These are phyloP conservation scores for Yamadazyma membranifaciens DNA, from an alignment of 1,139 yeast species.

Conservation along the genomic window DNA sequence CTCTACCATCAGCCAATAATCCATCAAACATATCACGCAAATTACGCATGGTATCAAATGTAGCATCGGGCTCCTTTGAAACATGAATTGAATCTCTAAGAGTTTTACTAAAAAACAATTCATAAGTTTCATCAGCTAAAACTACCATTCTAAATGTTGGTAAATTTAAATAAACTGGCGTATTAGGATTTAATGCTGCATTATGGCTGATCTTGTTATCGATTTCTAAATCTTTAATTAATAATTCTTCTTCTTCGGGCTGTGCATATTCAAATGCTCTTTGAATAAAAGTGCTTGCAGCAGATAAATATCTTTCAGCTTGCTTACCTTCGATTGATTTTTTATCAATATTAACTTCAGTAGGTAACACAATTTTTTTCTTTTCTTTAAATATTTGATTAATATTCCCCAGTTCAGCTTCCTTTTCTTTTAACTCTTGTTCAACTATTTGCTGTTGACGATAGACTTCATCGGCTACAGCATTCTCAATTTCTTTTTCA, in stretches of 20 bases:
- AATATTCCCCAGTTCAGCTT: constrained; percentile 13
- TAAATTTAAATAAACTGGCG: constrained; percentile 71
- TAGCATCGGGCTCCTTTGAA: constrained; percentile 49
- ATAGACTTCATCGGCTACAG: constrained; percentile 60
- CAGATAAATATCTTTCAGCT: constrained; percentile 75
- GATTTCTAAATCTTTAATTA: constrained; percentile 37
- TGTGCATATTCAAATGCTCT: constrained; percentile 90
- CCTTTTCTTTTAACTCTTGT: constrained; percentile 17
- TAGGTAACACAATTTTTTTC: constrained; percentile 47
- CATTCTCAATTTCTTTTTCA: constrained; percentile 57
- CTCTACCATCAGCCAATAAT: constrained; percentile 84
- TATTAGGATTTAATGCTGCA: constrained; percentile 76
- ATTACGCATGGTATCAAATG: constrained; percentile 52
- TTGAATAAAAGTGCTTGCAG: constrained; percentile 84
- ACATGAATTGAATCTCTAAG: constrained; percentile 67
- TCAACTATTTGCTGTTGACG: constrained; percentile 26
- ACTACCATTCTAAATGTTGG: constrained; percentile 95
- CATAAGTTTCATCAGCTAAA: constrained; percentile 91
- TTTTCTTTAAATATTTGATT: constrained; percentile 20
- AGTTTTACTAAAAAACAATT: constrained; percentile 71
- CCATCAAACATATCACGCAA: constrained; percentile 90
- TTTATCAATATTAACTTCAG: constrained; percentile 59
- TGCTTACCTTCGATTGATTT: constrained; percentile 68
- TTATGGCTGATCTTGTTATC: constrained; percentile 50
- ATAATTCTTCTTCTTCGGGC: constrained; percentile 52